Evolutionary conservation across 306 rosid species (phyloP).

Genomic region (Vigna angularis): DNA sequence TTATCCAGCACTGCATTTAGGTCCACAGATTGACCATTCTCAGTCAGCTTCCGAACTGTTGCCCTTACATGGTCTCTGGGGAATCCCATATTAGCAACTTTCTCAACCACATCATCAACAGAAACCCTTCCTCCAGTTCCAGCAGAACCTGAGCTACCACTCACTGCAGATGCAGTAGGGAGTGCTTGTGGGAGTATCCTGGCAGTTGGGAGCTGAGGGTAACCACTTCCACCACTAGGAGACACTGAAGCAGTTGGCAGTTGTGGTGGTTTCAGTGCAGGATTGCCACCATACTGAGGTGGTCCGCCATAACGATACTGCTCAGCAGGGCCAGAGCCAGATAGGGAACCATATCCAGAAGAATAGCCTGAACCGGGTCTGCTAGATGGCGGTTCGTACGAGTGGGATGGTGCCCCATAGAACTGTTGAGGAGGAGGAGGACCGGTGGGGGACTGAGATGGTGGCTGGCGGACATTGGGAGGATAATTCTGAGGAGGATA

Average conservation of each 20-base stretch:
- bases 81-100: conserved; percentile 86
- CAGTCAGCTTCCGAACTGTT: conserved; percentile 82
- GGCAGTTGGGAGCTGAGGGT: conserved; percentile 89
- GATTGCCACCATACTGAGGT: conserved; percentile 61
- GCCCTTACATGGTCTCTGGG: conserved; percentile 86
- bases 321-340: conserved; percentile 67
- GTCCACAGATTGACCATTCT: conserved; percentile 89
- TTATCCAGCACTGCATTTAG: conserved; percentile 86
- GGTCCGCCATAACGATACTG: conserved; percentile 71
- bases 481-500: conserved; percentile 77
- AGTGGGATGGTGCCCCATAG: conserved; percentile 60
- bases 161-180: conserved; percentile 71
- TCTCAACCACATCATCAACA: conserved; percentile 79
- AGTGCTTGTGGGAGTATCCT: conserved; percentile 73
- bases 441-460: conserved; percentile 67
- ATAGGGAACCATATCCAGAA: conserved; percentile 66
- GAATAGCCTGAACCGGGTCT: conserved; percentile 68
- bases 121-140: conserved; percentile 76
- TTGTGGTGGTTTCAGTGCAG: conserved; percentile 60
- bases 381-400: conserved; percentile 63
- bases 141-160: conserved; percentile 64
- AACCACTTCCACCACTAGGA: conserved; percentile 71
- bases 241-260: conserved; percentile 55
- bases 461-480: conserved; percentile 65
- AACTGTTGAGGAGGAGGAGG: conserved; percentile 71